A percentile compares a stretch with the other conserved stretches of the same genome.
These are phyloP conservation scores for Albifimbria verrucaria DNA, from an alignment of 2,329 filamentous ascomycete species.

Conservation along the genomic window DNA sequence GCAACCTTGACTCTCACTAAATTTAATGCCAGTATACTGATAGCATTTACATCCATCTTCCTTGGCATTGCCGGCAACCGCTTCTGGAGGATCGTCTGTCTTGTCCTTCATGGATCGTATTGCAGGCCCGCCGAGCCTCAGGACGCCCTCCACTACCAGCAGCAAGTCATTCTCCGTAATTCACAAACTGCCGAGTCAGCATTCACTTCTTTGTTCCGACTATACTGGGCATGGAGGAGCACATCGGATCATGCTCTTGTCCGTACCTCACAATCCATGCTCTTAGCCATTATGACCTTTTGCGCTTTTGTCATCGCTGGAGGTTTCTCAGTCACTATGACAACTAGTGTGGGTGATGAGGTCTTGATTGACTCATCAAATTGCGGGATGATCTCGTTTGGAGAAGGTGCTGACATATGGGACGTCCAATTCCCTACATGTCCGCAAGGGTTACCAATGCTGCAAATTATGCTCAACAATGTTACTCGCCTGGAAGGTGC, in stretches of 20 bases:
- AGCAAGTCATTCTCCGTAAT: neutral
- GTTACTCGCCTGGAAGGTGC: neutral
- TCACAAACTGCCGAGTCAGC: neutral
- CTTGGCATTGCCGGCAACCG: neutral
- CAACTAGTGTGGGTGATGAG: neutral
- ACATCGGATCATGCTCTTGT: neutral
- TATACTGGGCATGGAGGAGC: neutral
- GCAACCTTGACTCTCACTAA: neutral
- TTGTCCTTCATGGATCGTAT: neutral
- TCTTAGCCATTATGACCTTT: neutral
- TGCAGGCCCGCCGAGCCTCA: neutral
- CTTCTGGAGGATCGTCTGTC: neutral
- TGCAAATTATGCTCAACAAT: neutral
- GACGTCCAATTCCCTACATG: neutral
- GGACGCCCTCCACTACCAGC: neutral
- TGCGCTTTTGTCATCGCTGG: neutral
- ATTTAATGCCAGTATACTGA: neutral
- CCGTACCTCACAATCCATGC: neutral
- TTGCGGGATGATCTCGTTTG: neutral
- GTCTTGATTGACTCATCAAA: neutral
- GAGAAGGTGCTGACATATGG: neutral
- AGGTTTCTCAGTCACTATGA: neutral
- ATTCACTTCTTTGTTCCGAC: neutral
- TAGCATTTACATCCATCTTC: neutral
- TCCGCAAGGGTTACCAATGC: neutral